Percentiles rank a stretch among this genome's conserved stretches.
Evolutionary conservation across 73 alveolate genomes (phyloP).

Genomic region (Blepharisma japonicum): DNA sequence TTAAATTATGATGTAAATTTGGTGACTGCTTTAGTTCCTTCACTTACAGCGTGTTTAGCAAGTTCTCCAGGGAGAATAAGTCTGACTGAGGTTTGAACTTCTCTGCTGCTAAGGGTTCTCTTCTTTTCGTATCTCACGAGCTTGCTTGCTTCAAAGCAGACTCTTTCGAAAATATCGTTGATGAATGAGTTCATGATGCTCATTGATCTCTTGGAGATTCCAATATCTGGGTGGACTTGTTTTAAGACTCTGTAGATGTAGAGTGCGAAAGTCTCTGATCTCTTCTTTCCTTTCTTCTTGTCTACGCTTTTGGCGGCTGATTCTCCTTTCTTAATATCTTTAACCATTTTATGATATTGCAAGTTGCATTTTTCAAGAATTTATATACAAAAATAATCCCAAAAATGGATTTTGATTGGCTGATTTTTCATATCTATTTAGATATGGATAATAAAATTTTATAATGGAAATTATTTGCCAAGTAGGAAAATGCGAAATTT

Average conservation of each 20-base stretch:
- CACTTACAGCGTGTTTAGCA: constrained; percentile 40
- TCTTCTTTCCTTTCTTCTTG: too few species aligned
- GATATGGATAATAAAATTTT: too few species aligned
- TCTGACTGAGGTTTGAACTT: constrained; percentile 37
- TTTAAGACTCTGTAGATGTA: constrained; percentile 35
- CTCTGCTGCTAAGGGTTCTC: constrained; percentile 32
- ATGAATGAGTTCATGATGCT: constrained; percentile 40
- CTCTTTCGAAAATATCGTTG: constrained; percentile 34
- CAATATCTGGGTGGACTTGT: constrained; percentile 46
- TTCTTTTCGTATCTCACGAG: constrained; percentile 36
- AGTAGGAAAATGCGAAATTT: too few species aligned
- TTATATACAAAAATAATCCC: too few species aligned
- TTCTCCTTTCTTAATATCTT: too few species aligned
- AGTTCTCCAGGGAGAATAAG: constrained; percentile 41
- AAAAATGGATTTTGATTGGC: too few species aligned
- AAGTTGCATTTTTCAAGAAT: too few species aligned
- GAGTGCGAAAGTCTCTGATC: background rate
- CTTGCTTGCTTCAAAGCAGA: constrained; percentile 34
- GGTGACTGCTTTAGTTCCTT: constrained; percentile 36
- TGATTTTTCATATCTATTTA: too few species aligned
- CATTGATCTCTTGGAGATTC: constrained; percentile 41
- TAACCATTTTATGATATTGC: too few species aligned
- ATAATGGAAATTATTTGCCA: too few species aligned
- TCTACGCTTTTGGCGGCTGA: too few species aligned
- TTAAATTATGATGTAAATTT: background rate